Evolutionary conservation across 331 rosid species (phyloP).

Genomic region (Malus hybrid): DNA sequence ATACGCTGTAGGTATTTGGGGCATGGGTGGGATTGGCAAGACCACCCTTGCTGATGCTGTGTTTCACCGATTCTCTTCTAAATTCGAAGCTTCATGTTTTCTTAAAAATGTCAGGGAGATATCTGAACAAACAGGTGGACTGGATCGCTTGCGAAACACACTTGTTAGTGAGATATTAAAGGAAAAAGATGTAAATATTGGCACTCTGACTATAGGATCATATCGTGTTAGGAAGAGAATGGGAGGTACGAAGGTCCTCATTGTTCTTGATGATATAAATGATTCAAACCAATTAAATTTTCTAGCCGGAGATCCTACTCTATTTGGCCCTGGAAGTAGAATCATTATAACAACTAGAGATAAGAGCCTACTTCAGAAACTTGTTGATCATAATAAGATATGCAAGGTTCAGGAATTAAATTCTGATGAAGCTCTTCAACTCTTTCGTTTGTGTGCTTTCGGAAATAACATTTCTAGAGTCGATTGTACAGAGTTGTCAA

Average conservation of each 20-base stretch:
- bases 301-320: background rate
- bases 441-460: conserved; percentile 5
- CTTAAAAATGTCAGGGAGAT: background rate
- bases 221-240: too few species aligned
- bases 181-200: background rate
- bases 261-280: background rate
- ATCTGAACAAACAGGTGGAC: background rate
- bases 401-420: background rate
- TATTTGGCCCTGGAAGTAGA: background rate
- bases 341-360: conserved; percentile 9
- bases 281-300: background rate
- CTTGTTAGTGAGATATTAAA: background rate
- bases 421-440: background rate
- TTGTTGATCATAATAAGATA: background rate
- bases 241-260: background rate
- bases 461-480: background rate
- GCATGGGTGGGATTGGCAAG: conserved; percentile 12
- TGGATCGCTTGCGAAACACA: background rate
- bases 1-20: conserved; percentile 3
- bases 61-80: too few species aligned
- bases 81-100: background rate
- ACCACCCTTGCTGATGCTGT: conserved; percentile 8
- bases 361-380: background rate
- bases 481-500: background rate
- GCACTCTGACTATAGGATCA: too few species aligned